phyloP scores from a whole-genome alignment of 495 filamentous ascomycete genomes.

The Penicillium dipodomyicola region DNA sequence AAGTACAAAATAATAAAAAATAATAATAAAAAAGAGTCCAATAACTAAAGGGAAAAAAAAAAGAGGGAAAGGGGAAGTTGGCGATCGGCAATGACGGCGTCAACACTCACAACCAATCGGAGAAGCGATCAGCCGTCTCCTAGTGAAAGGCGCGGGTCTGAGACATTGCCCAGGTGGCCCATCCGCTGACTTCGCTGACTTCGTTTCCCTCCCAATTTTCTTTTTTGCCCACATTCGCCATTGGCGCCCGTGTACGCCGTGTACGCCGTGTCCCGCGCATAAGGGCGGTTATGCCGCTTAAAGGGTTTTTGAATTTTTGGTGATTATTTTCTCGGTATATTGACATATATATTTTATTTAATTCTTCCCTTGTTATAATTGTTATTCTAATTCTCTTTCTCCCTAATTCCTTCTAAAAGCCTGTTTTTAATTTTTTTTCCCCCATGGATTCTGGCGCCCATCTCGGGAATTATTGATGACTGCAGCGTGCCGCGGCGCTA shows the following conservation, averaged over 20 bases:
- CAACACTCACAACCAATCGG: constrained; percentile 32
- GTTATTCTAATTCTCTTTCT: neutral
- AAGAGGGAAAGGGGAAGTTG: constrained; percentile 31
- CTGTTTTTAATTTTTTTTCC: neutral
- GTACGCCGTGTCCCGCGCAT: constrained; percentile 14
- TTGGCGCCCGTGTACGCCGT: constrained; percentile 24
- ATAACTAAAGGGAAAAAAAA: constrained; percentile 1
- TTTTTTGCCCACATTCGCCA: constrained; percentile 10
- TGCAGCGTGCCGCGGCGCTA: constrained; percentile 16
- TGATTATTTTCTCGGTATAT: neutral
- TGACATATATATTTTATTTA: no score
- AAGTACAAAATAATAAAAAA: constrained; percentile 10
- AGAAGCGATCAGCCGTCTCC: constrained; percentile 22
- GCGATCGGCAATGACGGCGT: constrained; percentile 45
- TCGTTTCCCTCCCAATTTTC: neutral
- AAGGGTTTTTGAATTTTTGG: neutral
- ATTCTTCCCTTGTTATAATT: no score
- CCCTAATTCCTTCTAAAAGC: neutral
- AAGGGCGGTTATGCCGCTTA: constrained; percentile 36
- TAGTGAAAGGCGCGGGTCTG: constrained; percentile 29
- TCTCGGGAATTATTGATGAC: constrained; percentile 21
- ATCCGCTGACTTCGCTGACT: neutral
- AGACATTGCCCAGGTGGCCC: constrained; percentile 26
- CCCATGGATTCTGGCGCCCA: constrained; percentile 17
- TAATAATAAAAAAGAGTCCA: constrained; percentile 2